These are phyloP conservation scores for Colletotrichum higginsianum DNA, from an alignment of 2,329 filamentous ascomycete genomes.

Conservation along the genomic window DNA sequence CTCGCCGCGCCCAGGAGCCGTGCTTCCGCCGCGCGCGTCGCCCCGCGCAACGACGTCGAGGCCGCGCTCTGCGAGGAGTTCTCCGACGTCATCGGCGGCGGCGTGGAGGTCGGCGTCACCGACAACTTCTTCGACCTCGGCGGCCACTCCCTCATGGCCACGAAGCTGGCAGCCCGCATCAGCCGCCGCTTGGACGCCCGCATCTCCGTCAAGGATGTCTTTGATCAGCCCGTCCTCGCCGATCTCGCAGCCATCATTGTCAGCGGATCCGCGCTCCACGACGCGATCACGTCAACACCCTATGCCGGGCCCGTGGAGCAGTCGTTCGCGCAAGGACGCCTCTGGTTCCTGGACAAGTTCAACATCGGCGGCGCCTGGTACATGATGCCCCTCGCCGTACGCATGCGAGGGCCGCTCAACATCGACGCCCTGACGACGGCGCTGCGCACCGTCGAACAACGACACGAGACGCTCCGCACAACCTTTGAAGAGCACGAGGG, in stretches of 20 bases:
- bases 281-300: not conserved
- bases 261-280: not conserved
- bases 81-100: slow-evolving; percentile 16
- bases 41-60: slow-evolving; percentile 43
- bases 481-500: slow-evolving; percentile 13
- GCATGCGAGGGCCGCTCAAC: not conserved
- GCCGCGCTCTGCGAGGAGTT: slow-evolving; percentile 32
- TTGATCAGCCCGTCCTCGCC: slow-evolving; percentile 15
- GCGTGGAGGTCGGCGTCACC: slow-evolving; percentile 21
- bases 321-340: slow-evolving; percentile 14
- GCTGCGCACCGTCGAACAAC: not conserved
- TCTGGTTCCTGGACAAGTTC: slow-evolving; percentile 15
- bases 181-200: slow-evolving; percentile 21
- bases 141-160: slow-evolving; percentile 40
- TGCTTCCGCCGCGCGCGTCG: not conserved
- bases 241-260: slow-evolving; percentile 9
- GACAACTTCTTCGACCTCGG: slow-evolving; percentile 44
- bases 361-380: not conserved
- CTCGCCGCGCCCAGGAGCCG: not conserved
- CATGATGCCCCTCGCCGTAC: not conserved
- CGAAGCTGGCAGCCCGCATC: slow-evolving; percentile 15
- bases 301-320: not conserved
- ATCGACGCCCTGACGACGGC: not conserved
- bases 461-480: slow-evolving; percentile 15
- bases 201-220: slow-evolving; percentile 38